Evolutionary conservation across 2,329 filamentous ascomycete genomes (phyloP), one percentile per base, ranked within the genome.

Genomic region (Aspergillus ustus): DNA sequence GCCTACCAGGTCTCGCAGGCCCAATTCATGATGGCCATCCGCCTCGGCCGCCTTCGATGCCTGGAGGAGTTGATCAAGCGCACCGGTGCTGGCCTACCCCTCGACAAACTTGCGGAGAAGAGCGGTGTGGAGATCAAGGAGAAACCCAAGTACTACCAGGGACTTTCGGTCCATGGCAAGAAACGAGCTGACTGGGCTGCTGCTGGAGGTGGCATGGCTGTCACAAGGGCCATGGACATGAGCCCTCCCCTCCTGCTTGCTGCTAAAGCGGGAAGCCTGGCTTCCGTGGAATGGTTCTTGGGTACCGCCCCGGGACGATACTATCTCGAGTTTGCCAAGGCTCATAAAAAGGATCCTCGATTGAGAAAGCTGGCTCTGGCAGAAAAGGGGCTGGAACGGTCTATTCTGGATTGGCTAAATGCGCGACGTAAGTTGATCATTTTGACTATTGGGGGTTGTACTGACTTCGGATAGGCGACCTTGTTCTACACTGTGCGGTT

Each of bases 121-220:
- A 89, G 83, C 59, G 90, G 90, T 2, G 75, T 89, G 1, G 83
- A 89, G 68, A 73, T 88, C 52, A 81, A 85, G 57, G 80, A 85
- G 65, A 91, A 89, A 73, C 86, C 91, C 1, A 84, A 84, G 19
- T 91, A 86, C 73, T 96, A 96, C 71, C 89, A 91, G 74, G 92
- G 92, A 0, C 75, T 94, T 31, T 89, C 87, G 1, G 89, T 96
- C 1, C 88, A 90, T 65, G 91, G 91, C 2, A 87, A 87, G 74
- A 93, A 93, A 75, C 81, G 87, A 52, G 80, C 81, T 37, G 91
- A 93, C 67, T 96, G 91, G 92, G 90, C 90, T 1, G 83, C 82
- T 22, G 86, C 85, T 7, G 87, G 87, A 3, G 83, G 85, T 20
- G 62, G 60, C 46, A 34, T 51, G 34, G 44, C 28, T 17, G 34